Evolutionary conservation across 2,329 filamentous ascomycete genomes (phyloP).

Genomic region (Leptographium lundbergii): DNA sequence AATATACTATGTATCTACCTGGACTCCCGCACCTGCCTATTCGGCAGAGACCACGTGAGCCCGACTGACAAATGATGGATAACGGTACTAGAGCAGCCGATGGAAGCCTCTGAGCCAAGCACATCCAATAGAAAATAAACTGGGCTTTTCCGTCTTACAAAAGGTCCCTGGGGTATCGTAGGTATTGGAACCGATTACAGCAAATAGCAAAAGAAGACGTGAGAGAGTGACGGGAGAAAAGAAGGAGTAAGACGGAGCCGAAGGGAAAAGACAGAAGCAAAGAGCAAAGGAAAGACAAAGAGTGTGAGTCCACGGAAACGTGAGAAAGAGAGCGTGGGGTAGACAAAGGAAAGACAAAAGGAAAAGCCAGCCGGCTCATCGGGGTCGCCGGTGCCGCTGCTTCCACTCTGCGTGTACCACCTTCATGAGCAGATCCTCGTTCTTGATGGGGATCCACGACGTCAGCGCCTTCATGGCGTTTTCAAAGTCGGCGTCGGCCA

Average conservation of each 20-base stretch:
- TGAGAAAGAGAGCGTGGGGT: too few relatives aligned
- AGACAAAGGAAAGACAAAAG: background rate
- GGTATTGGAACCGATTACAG: background rate
- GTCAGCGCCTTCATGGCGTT: slow-evolving; percentile 96
- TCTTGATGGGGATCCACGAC: slow-evolving; percentile 84
- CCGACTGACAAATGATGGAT: too few relatives aligned
- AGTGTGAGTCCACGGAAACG: too few relatives aligned
- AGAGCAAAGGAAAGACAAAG: background rate
- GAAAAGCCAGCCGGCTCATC: background rate
- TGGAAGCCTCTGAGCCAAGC: too few relatives aligned
- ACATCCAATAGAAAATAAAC: too few relatives aligned
- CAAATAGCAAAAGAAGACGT: background rate
- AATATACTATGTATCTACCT: too few relatives aligned
- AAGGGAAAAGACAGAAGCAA: background rate
- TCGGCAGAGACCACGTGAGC: too few relatives aligned
- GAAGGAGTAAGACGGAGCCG: background rate
- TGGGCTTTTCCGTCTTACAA: too few relatives aligned
- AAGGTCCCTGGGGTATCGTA: background rate
- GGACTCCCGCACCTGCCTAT: too few relatives aligned
- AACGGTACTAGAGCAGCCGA: too few relatives aligned
- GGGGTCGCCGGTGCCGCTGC: slow-evolving; percentile 32
- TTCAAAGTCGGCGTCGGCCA: slow-evolving; percentile 90
- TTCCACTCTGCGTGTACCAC: slow-evolving; percentile 84
- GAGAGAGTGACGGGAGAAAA: background rate
- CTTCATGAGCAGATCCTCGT: slow-evolving; percentile 86